Percentiles rank a stretch among this genome's conserved stretches.
These are phyloP conservation scores for Penicillium sp. DNA, from an alignment of 2,329 filamentous ascomycete species.

Conservation along the genomic window DNA sequence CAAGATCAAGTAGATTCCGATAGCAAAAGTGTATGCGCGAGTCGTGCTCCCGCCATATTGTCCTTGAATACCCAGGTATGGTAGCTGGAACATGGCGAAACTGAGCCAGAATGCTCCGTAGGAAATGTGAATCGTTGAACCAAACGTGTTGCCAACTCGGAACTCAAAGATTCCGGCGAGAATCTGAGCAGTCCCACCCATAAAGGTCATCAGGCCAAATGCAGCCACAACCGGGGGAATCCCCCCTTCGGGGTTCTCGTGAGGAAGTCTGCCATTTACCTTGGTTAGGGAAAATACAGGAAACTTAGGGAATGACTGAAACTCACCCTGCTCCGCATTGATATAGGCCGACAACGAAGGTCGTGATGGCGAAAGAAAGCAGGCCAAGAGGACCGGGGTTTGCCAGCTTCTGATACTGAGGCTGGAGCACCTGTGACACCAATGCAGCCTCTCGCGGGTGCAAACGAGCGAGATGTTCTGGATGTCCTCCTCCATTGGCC, in stretches of 20 bases:
- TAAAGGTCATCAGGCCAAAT: slow-evolving; percentile 29
- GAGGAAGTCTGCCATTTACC: slow-evolving; percentile 17
- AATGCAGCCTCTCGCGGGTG: not conserved
- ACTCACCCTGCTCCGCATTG: slow-evolving; percentile 48
- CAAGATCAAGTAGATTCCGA: slow-evolving; percentile 59
- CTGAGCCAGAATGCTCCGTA: slow-evolving; percentile 64
- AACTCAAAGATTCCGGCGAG: slow-evolving; percentile 42
- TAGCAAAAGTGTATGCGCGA: slow-evolving; percentile 48
- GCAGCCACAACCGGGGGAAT: slow-evolving; percentile 25
- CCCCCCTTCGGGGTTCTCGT: slow-evolving; percentile 20
- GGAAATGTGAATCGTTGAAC: slow-evolving; percentile 60
- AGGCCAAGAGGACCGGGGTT: slow-evolving; percentile 62
- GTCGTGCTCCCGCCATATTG: slow-evolving; percentile 41
- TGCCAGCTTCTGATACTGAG: slow-evolving; percentile 46
- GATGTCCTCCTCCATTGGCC: too few species aligned
- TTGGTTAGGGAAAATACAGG: too few species aligned
- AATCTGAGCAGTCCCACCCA: slow-evolving; percentile 29
- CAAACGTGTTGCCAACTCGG: slow-evolving; percentile 60
- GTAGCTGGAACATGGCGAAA: slow-evolving; percentile 57
- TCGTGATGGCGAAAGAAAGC: slow-evolving; percentile 64
- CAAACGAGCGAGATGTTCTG: too few species aligned
- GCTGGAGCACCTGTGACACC: slow-evolving; percentile 16
- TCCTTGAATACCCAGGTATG: slow-evolving; percentile 51
- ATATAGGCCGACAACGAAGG: slow-evolving; percentile 57
- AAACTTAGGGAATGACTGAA: too few species aligned